Evolutionary conservation across 768 basidiomycete species (phyloP).

Genomic region (Cyathus striatus): DNA sequence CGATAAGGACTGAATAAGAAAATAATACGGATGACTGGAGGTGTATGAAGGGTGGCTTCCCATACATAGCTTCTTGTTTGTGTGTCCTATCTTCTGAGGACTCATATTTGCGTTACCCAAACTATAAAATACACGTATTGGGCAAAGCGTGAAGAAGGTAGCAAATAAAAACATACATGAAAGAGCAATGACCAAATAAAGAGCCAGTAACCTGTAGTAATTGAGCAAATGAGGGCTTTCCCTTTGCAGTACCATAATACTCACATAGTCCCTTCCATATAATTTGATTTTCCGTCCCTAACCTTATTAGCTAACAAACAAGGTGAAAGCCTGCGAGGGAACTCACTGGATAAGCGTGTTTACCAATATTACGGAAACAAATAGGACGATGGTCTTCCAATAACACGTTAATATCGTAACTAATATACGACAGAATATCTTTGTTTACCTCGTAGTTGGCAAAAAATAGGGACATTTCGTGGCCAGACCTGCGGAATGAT

Average conservation of each 20-base stretch:
- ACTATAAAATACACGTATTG: slow-evolving; percentile 9
- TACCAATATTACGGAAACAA: slow-evolving; percentile 84
- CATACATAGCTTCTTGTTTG: too few species aligned
- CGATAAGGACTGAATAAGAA: too few species aligned
- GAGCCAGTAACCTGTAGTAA: slow-evolving; percentile 42
- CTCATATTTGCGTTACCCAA: not conserved
- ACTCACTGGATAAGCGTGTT: slow-evolving; percentile 75
- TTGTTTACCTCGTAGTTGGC: slow-evolving; percentile 69
- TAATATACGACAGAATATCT: not conserved
- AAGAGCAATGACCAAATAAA: slow-evolving; percentile 79
- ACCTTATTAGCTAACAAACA: slow-evolving; percentile 1
- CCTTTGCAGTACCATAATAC: too few species aligned
- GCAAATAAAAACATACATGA: slow-evolving; percentile 49
- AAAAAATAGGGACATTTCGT: slow-evolving; percentile 78
- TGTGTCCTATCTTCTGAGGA: too few species aligned
- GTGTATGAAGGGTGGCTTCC: too few species aligned
- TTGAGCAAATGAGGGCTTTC: too few species aligned
- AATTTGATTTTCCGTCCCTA: slow-evolving; percentile 83
- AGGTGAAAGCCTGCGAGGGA: slow-evolving; percentile 1
- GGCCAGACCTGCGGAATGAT: slow-evolving; percentile 41
- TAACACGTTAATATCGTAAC: slow-evolving; percentile 2
- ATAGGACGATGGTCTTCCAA: slow-evolving; percentile 72
- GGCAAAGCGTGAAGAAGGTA: not conserved
- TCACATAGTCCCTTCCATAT: slow-evolving; percentile 87
- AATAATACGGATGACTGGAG: too few species aligned